Evolutionary conservation across 768 basidiomycete genomes (phyloP).

Genomic region (Baorangia bicolor): DNA sequence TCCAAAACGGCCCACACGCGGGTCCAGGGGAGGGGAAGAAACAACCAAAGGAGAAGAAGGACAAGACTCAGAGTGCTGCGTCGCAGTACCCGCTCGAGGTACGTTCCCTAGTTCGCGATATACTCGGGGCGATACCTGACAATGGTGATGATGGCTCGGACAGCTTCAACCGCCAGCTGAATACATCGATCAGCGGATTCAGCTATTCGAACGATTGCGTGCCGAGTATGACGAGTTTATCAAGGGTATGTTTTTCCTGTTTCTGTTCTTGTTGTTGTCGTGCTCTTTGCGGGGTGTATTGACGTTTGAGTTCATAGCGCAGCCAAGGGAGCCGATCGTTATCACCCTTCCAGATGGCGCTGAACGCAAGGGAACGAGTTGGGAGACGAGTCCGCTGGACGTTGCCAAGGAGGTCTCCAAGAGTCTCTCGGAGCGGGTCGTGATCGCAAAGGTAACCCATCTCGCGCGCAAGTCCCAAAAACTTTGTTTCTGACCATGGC

Average conservation of each 20-base stretch:
- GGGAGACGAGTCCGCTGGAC: conserved; percentile 94
- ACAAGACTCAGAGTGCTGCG: conserved; percentile 29
- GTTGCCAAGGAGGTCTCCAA: conserved; percentile 87
- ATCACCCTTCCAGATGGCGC: conserved; percentile 88
- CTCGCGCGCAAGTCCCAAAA: too few relatives aligned
- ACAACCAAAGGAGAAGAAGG: conserved; percentile 46
- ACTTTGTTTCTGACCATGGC: too few relatives aligned
- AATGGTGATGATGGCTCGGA: not conserved
- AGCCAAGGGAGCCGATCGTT: conserved; percentile 80
- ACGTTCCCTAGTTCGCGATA: not conserved
- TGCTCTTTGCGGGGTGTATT: too few relatives aligned
- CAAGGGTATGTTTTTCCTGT: conserved; percentile 53
- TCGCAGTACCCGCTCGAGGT: conserved; percentile 68
- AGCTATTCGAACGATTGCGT: conserved; percentile 86
- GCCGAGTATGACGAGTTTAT: conserved; percentile 79
- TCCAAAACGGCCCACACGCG: conserved; percentile 42
- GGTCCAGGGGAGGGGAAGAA: conserved; percentile 36
- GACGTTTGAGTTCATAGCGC: conserved; percentile 36
- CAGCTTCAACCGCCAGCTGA: conserved; percentile 81
- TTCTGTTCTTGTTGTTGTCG: too few relatives aligned
- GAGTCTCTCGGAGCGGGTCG: conserved; percentile 81
- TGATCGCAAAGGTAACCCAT: conserved; percentile 87
- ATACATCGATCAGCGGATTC: conserved; percentile 88
- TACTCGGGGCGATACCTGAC: too few relatives aligned
- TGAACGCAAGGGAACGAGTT: conserved; percentile 79